A percentile compares a stretch with the other conserved stretches of the same genome.
Evolutionary conservation across 2,329 filamentous ascomycete genomes (phyloP).

Genomic region (Fusarium verticillioides): DNA sequence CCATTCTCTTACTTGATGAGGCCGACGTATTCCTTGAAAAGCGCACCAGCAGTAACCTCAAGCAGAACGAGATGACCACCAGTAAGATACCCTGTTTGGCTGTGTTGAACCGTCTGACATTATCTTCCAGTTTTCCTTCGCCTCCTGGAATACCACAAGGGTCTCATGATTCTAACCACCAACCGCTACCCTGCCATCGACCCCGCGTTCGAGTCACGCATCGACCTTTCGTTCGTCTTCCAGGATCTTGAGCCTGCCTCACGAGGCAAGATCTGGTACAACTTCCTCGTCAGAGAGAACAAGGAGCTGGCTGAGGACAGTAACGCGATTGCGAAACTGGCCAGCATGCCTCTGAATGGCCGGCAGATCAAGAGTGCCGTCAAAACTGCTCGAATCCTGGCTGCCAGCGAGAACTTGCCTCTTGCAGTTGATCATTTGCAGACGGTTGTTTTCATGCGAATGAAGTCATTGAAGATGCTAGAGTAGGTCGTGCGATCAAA

Average conservation of each 20-base stretch:
- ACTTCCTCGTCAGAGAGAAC: not conserved
- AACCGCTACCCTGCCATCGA: conserved; percentile 56
- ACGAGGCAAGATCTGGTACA: conserved; percentile 40
- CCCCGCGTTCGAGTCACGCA: conserved; percentile 55
- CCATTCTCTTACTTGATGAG: conserved; percentile 52
- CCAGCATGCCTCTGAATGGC: conserved; percentile 18
- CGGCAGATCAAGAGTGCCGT: conserved; percentile 32
- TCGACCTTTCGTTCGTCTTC: conserved; percentile 55
- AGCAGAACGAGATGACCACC: conserved; percentile 39
- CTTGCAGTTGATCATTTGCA: conserved; percentile 7
- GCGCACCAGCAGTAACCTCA: conserved; percentile 37
- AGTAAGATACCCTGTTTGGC: conserved; percentile 28
- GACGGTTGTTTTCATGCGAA: conserved; percentile 5
- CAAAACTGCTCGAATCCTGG: conserved; percentile 19
- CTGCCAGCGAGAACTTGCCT: not conserved
- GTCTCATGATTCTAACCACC: conserved; percentile 54
- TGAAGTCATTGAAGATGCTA: not conserved
- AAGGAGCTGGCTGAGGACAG: not conserved
- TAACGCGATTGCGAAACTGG: not conserved
- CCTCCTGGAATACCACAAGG: conserved; percentile 50
- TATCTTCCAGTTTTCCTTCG: conserved; percentile 35
- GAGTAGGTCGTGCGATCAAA: not conserved
- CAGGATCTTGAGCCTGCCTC: conserved; percentile 36
- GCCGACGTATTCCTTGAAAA: conserved; percentile 52
- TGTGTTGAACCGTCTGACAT: not conserved